Conservation (phyloP, 352 stramenopile genomes). For the Globisporangium megalacanthum region DNA sequence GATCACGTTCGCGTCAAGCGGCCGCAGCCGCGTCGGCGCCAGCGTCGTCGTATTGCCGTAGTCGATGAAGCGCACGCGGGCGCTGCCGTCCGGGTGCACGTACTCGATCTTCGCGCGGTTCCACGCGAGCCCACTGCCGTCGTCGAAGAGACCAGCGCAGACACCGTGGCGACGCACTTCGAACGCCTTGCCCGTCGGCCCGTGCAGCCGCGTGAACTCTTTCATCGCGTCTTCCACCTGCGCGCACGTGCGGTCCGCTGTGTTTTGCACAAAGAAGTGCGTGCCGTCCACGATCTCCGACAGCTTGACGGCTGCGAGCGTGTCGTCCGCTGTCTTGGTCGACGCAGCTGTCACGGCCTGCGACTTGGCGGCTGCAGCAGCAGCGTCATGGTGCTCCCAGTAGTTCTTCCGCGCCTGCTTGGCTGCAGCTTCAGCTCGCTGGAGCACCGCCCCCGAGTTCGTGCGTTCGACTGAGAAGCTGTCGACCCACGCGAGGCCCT, state of each 20-base stretch:
- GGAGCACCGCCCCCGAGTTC: constrained; percentile 60
- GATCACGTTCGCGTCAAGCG: constrained; percentile 86
- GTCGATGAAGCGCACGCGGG: constrained; percentile 93
- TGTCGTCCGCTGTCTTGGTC: constrained; percentile 57
- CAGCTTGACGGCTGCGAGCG: constrained; percentile 78
- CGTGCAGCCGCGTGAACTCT: constrained; percentile 86
- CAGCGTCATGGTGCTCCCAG: constrained; percentile 86
- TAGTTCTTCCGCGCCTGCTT: constrained; percentile 93
- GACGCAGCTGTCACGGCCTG: constrained; percentile 21
- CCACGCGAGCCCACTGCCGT: constrained; percentile 90
- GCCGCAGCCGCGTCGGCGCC: constrained; percentile 77
- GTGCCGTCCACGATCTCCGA: constrained; percentile 93
- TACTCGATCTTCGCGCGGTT: constrained; percentile 92
- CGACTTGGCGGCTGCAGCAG: constrained; percentile 42
- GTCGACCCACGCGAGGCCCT: constrained; percentile 92
- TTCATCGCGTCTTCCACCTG: constrained; percentile 94
- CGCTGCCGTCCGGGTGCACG: constrained; percentile 51
- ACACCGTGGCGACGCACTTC: constrained; percentile 88
- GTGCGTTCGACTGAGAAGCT: constrained; percentile 92
- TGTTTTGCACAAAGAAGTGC: constrained; percentile 93
- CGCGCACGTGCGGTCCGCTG: constrained; percentile 79
- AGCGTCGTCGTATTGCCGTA: constrained; percentile 93
- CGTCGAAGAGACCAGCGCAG: constrained; percentile 94
- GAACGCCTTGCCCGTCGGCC: constrained; percentile 84
- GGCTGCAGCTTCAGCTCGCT: constrained; percentile 81